phyloP scores from a whole-genome alignment of 1,284 basidiomycete genomes.

The Veloboletus limbatus region DNA sequence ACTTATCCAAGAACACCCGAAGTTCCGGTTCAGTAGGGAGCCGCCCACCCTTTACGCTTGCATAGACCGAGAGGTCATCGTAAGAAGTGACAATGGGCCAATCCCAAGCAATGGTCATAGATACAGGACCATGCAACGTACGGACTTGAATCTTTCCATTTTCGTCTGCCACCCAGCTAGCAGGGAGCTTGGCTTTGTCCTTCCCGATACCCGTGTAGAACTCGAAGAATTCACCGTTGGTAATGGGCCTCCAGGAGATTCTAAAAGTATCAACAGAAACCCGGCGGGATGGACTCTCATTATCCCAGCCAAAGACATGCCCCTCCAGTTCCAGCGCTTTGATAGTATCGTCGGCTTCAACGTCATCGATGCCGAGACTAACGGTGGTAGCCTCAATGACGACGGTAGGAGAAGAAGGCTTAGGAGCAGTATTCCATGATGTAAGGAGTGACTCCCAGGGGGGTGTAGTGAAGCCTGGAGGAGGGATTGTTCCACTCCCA shows the following conservation, averaged over 20 bases:
- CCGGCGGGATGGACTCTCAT: slow-evolving; percentile 73
- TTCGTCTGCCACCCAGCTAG: slow-evolving; percentile 60
- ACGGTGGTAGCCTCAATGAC: slow-evolving; percentile 62
- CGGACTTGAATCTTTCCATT: slow-evolving; percentile 62
- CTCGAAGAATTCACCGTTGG: slow-evolving; percentile 74
- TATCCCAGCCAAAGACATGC: slow-evolving; percentile 95
- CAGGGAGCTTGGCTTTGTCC: slow-evolving; percentile 45
- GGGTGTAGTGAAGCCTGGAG: slow-evolving; percentile 72
- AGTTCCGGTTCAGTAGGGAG: slow-evolving; percentile 91
- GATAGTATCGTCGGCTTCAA: slow-evolving; percentile 65
- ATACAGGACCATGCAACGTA: slow-evolving; percentile 84
- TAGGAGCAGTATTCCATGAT: slow-evolving; percentile 58
- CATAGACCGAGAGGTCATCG: slow-evolving; percentile 77
- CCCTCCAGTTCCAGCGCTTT: slow-evolving; percentile 38
- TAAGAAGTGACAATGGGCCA: slow-evolving; percentile 91
- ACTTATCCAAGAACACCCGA: slow-evolving; percentile 73
- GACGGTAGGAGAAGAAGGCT: slow-evolving; percentile 44
- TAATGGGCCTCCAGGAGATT: slow-evolving; percentile 83
- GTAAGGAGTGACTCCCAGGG: slow-evolving; percentile 70
- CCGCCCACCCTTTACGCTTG: slow-evolving; percentile 82
- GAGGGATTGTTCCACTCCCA: slow-evolving; percentile 75
- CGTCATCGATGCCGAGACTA: slow-evolving; percentile 81
- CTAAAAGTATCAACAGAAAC: slow-evolving; percentile 62
- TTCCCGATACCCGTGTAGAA: slow-evolving; percentile 48
- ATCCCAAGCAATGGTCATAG: slow-evolving; percentile 69